Evolutionary conservation across 2,329 filamentous ascomycete species (phyloP).

Genomic region (Fusarium sp.): DNA sequence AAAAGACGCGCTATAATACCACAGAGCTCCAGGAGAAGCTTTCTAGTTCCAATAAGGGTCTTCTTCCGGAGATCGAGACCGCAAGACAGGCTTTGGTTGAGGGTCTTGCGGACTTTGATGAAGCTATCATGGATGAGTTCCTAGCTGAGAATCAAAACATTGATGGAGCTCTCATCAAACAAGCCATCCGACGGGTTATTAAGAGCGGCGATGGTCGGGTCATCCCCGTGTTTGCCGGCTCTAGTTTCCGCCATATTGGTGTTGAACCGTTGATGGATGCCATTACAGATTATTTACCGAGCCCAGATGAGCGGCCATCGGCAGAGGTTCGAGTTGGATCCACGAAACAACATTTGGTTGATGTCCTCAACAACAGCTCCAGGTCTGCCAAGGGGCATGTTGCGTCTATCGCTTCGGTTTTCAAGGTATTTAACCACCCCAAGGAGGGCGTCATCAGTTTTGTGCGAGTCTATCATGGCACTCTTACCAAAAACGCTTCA

Average conservation of each 20-base stretch:
- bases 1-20: constrained; percentile 56
- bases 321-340: constrained; percentile 81
- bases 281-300: constrained; percentile 88
- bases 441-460: constrained; percentile 91
- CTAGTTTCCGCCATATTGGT: constrained; percentile 94
- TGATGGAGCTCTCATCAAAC: constrained; percentile 75
- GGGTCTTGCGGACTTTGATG: constrained; percentile 89
- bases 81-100: constrained; percentile 87
- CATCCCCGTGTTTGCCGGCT: constrained; percentile 90
- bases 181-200: constrained; percentile 81
- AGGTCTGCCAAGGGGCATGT: constrained; percentile 55
- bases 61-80: constrained; percentile 77
- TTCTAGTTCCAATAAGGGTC: constrained; percentile 62
- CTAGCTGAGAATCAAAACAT: constrained; percentile 85
- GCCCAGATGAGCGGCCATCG: constrained; percentile 84
- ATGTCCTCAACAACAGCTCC: constrained; percentile 61
- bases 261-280: constrained; percentile 93
- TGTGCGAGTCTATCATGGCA: constrained; percentile 91
- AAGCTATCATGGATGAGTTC: constrained; percentile 86
- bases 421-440: constrained; percentile 94
- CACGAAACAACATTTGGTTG: constrained; percentile 56
- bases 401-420: constrained; percentile 77
- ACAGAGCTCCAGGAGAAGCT: constrained; percentile 60
- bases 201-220: constrained; percentile 77
- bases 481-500: constrained; percentile 78